These are phyloP conservation scores for Arabidopsis lyrata DNA, from an alignment of 441 rosid species.

Conservation along the genomic window DNA sequence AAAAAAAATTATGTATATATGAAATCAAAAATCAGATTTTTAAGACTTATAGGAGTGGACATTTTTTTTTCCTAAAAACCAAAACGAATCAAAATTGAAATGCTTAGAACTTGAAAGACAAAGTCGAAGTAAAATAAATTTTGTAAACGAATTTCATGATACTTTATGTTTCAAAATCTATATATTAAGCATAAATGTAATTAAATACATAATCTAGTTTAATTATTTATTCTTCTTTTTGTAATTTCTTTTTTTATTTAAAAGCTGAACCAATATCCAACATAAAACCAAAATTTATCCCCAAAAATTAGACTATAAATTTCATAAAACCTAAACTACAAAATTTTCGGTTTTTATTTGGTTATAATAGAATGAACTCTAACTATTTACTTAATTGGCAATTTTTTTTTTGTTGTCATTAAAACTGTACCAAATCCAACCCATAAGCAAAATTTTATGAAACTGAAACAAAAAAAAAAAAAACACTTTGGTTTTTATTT, in stretches of 20 bases:
- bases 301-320: not conserved
- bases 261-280: not conserved
- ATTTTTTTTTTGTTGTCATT: not conserved
- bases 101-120: no score
- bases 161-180: not conserved
- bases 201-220: no score
- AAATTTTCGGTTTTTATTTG: not conserved
- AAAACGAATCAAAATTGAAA: not conserved
- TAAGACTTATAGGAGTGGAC: not conserved
- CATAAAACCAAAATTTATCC: not conserved
- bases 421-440: not conserved
- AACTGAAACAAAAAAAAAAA: not conserved
- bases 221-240: not conserved
- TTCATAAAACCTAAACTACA: not conserved
- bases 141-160: not conserved
- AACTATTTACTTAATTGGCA: not conserved
- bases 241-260: not conserved
- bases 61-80: not conserved
- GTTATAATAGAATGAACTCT: not conserved
- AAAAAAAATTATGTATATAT: no score
- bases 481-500: not conserved
- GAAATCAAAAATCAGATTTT: not conserved
- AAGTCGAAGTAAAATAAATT: not conserved
- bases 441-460: not conserved
- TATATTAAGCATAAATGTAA: not conserved